Conservation (phyloP, 1,284 basidiomycete genomes). For the Fomitopsis pinicola region DNA sequence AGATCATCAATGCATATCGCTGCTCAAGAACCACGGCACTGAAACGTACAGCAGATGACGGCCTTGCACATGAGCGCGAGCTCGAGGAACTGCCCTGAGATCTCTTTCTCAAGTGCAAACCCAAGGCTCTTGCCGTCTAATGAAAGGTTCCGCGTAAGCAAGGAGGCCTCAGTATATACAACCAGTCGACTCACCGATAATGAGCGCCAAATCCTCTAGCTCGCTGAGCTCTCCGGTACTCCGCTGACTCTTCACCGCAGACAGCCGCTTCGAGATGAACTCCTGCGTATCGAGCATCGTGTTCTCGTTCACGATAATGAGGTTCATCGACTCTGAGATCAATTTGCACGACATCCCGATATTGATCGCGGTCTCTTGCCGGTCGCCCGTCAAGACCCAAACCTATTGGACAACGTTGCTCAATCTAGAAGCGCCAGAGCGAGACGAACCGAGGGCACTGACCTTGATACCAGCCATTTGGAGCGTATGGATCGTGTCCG, state of each 20-base stretch:
- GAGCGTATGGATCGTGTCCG: slow-evolving; percentile 95
- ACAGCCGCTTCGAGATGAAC: slow-evolving; percentile 83
- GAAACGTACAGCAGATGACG: slow-evolving; percentile 86
- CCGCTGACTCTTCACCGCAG: slow-evolving; percentile 90
- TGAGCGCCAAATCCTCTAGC: slow-evolving; percentile 84
- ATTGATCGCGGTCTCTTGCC: slow-evolving; percentile 99
- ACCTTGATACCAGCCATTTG: slow-evolving; percentile 98
- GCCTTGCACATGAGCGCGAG: slow-evolving; percentile 98
- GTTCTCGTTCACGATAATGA: slow-evolving; percentile 95
- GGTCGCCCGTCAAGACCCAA: slow-evolving; percentile 97
- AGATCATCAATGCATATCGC: not conserved
- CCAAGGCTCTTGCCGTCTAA: slow-evolving; percentile 92
- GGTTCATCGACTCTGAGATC: slow-evolving; percentile 98
- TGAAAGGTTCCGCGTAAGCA: not conserved
- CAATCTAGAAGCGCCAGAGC: not conserved
- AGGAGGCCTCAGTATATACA: not conserved
- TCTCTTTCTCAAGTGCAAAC: slow-evolving; percentile 90
- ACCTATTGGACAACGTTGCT: slow-evolving; percentile 44
- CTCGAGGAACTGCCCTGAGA: slow-evolving; percentile 88
- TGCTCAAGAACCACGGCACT: not conserved
- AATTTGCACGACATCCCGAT: slow-evolving; percentile 96
- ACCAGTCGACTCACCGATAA: slow-evolving; percentile 68
- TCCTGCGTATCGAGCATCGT: slow-evolving; percentile 80
- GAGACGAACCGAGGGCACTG: slow-evolving; percentile 4
- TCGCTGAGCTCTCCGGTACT: slow-evolving; percentile 73